Evolutionary conservation across 257 asterid species (phyloP).

Genomic region (Linderniella brevidens): DNA sequence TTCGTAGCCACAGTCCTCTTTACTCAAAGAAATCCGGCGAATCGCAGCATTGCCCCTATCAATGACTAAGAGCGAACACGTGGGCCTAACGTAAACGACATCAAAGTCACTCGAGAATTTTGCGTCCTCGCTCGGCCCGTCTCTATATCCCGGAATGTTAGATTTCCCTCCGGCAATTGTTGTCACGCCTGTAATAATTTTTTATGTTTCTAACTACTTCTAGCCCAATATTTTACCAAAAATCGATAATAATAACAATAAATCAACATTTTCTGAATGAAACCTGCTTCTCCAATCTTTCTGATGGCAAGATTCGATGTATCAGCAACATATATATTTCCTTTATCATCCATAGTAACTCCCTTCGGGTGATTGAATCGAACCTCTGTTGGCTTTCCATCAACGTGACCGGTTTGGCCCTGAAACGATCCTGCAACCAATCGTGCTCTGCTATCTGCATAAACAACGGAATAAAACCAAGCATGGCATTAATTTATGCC

Average conservation of each 20-base stretch:
- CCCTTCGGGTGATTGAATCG: conserved; percentile 87
- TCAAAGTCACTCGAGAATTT: conserved; percentile 86
- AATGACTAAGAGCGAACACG: conserved; percentile 75
- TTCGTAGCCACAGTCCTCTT: conserved; percentile 68
- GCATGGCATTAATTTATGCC: too few relatives aligned
- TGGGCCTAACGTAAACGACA: conserved; percentile 58
- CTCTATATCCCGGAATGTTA: conserved; percentile 77
- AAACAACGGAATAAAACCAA: conserved; percentile 2
- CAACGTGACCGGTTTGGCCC: conserved; percentile 88
- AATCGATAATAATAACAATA: not conserved
- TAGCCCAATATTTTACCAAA: not conserved
- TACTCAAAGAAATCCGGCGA: conserved; percentile 69
- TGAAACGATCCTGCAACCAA: conserved; percentile 96
- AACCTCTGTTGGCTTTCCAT: conserved; percentile 96
- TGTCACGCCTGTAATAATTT: conserved; percentile 64
- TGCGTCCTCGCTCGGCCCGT: conserved; percentile 97
- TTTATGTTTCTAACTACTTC: not conserved
- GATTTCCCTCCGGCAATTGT: conserved; percentile 99
- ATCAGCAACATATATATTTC: conserved; percentile 93
- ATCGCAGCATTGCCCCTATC: conserved; percentile 99
- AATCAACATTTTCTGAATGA: not conserved
- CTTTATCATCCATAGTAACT: conserved; percentile 79
- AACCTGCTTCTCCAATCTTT: conserved; percentile 92
- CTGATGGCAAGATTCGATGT: conserved; percentile 85
- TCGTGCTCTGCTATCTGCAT: conserved; percentile 86